Conservation (phyloP, 306 rosid species). For the Castanea sativa region DNA sequence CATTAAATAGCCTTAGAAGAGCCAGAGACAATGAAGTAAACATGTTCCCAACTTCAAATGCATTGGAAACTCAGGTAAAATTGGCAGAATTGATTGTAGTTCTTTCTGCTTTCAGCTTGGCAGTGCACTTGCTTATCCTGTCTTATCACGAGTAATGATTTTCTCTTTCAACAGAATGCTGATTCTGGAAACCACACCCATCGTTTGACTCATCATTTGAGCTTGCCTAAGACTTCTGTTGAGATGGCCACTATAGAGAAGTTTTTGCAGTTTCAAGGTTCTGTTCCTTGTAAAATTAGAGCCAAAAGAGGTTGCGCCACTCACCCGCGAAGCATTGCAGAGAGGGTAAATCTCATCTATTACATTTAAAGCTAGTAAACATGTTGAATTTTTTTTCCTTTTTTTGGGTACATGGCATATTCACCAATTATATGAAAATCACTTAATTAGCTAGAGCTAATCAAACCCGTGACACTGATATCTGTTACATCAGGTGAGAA, state of each 20-base stretch:
- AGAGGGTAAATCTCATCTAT: constrained; percentile 56
- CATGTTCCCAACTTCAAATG: constrained; percentile 48
- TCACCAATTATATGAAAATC: neutral
- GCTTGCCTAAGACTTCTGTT: constrained; percentile 54
- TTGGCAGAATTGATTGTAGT: neutral
- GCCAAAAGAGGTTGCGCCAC: constrained; percentile 96
- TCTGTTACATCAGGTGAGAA: constrained; percentile 54
- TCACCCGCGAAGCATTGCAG: constrained; percentile 96
- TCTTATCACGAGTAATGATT: neutral
- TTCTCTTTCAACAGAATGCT: constrained; percentile 31
- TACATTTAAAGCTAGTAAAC: neutral
- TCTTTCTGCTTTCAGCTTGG: neutral
- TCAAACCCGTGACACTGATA: neutral
- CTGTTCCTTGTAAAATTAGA: constrained; percentile 71
- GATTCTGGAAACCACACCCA: constrained; percentile 35
- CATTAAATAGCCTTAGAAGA: constrained; percentile 43
- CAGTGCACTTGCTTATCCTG: neutral
- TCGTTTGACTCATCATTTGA: constrained; percentile 65
- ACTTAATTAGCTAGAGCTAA: neutral
- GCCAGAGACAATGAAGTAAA: constrained; percentile 50
- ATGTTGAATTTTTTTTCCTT: too few relatives aligned
- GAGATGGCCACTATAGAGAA: constrained; percentile 51
- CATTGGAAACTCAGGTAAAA: constrained; percentile 58
- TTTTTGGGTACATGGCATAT: neutral
- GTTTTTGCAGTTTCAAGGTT: constrained; percentile 53